Evolutionary conservation across 305 asterid genomes (phyloP).

Genomic region (Lippia alba): DNA sequence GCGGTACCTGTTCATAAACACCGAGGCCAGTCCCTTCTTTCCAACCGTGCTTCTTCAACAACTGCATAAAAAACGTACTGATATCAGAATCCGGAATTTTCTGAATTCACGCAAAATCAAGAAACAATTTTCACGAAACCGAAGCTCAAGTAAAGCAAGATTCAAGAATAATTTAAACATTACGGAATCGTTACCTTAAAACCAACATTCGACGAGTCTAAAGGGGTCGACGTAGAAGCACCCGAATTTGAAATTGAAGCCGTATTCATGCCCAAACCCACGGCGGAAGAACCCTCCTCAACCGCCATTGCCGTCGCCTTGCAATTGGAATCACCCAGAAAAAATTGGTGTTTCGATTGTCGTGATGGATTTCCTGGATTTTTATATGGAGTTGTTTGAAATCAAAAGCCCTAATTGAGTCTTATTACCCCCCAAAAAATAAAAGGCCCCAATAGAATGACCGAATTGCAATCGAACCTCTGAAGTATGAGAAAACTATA

Average conservation of each 20-base stretch:
- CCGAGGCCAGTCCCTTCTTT: conserved; percentile 97
- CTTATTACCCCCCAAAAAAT: background rate
- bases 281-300: conserved; percentile 41
- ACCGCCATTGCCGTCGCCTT: conserved; percentile 36
- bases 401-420: background rate
- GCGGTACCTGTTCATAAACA: conserved; percentile 72
- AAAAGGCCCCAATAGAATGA: background rate
- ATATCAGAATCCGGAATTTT: background rate
- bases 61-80: conserved; percentile 44
- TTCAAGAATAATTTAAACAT: background rate
- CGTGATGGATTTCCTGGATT: background rate
- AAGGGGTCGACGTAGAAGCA: conserved; percentile 61
- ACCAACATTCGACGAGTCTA: conserved; percentile 83
- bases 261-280: conserved; percentile 38
- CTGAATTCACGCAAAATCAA: background rate
- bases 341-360: background rate
- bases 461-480: background rate
- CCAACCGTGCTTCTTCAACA: conserved; percentile 97
- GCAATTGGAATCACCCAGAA: background rate
- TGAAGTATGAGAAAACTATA: background rate
- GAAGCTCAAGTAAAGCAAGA: background rate
- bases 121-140: background rate
- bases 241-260: conserved; percentile 27
- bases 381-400: background rate
- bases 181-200: conserved; percentile 57